A percentile compares a stretch with the other conserved stretches of the same genome.
These are phyloP conservation scores for Talaromyces nanjingensis DNA, from an alignment of 495 filamentous ascomycete genomes.

Conservation along the genomic window DNA sequence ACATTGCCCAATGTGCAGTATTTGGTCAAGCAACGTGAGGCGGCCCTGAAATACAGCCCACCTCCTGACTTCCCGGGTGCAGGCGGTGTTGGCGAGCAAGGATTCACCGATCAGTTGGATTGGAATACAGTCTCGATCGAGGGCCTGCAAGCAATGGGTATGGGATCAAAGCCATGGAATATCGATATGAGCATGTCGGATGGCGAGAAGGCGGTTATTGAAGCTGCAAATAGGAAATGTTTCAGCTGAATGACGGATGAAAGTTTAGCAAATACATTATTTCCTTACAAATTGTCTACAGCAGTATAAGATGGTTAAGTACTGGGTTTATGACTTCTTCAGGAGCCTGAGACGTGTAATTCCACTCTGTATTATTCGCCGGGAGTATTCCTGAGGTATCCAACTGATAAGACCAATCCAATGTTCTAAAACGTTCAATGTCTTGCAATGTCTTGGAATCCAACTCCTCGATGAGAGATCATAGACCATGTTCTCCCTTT, in stretches of 20 bases:
- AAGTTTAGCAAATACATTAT: neutral
- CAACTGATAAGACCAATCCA: neutral
- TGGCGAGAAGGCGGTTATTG: neutral
- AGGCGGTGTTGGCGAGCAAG: conserved; percentile 38
- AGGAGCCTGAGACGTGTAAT: neutral
- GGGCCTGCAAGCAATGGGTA: conserved; percentile 44
- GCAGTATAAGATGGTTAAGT: neutral
- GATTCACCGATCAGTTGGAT: conserved; percentile 8
- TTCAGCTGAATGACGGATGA: neutral
- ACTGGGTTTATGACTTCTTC: neutral
- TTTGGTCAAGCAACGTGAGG: conserved; percentile 48
- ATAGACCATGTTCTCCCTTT: too few species aligned
- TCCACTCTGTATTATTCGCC: neutral
- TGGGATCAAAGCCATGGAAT: conserved; percentile 29
- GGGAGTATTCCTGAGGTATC: neutral
- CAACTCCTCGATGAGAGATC: neutral
- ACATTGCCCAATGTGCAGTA: conserved; percentile 58
- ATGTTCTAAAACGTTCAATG: neutral
- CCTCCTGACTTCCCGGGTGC: conserved; percentile 52
- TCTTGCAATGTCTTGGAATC: neutral
- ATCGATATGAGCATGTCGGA: neutral
- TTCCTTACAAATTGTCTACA: neutral
- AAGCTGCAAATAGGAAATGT: neutral
- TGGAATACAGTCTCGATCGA: conserved; percentile 18
- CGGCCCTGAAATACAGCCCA: conserved; percentile 12